phyloP scores from a whole-genome alignment of 108 stramenopile species.

The Nitzschia sp. region DNA sequence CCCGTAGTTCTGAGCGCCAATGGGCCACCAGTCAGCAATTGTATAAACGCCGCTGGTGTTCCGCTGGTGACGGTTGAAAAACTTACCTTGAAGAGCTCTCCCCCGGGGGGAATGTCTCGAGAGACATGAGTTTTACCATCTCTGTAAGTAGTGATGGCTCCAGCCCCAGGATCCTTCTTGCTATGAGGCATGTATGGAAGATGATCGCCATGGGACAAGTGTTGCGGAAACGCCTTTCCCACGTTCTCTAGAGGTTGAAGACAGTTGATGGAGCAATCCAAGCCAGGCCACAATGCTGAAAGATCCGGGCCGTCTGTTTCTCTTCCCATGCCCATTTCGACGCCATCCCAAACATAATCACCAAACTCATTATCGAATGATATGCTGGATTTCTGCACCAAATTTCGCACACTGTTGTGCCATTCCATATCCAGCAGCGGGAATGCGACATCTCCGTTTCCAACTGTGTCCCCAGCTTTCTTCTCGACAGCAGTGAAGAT shows the following conservation, averaged over 20 bases:
- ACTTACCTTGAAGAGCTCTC: conserved; percentile 26
- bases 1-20: conserved; percentile 52
- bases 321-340: background rate
- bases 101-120: conserved; percentile 17
- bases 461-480: conserved; percentile 37
- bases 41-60: too few relatives aligned
- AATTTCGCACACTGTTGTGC: conserved; percentile 23
- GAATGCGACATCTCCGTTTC: conserved; percentile 51
- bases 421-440: conserved; percentile 52
- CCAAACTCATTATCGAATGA: background rate
- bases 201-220: background rate
- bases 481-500: conserved; percentile 50
- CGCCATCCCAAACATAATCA: conserved; percentile 12
- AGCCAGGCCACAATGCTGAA: background rate
- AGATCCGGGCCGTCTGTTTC: background rate
- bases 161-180: conserved; percentile 17
- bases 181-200: background rate
- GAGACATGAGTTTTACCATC: background rate
- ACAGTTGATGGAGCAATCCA: conserved; percentile 9
- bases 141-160: conserved; percentile 17
- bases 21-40: too few relatives aligned
- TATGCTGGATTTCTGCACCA: too few relatives aligned
- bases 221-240: background rate
- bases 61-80: too few relatives aligned
- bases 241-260: background rate